Percentiles rank a stretch among this genome's conserved stretches.
Conservation (phyloP, 1,139 yeast species). For the Yamadazyma dushanensis region DNA sequence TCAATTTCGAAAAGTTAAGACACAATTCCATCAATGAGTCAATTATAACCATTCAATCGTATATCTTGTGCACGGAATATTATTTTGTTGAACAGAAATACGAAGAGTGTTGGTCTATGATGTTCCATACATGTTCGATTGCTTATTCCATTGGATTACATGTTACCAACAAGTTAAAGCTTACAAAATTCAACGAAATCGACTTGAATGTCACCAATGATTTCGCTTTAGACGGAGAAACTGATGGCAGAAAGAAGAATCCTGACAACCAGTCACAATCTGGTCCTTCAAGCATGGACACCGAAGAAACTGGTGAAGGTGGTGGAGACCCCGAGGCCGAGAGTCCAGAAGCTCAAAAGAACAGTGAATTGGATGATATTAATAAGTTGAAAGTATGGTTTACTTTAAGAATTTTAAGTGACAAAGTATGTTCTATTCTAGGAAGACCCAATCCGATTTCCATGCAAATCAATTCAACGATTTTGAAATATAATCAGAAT, state of each 20-base stretch:
- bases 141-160: constrained; percentile 55
- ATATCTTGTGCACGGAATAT: constrained; percentile 53
- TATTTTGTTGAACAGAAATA: constrained; percentile 48
- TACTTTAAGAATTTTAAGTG: constrained; percentile 46
- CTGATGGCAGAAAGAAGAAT: constrained; percentile 2
- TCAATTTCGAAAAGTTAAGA: constrained; percentile 43
- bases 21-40: constrained; percentile 49
- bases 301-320: not conserved
- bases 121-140: constrained; percentile 48
- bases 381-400: constrained; percentile 49
- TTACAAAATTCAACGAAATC: constrained; percentile 17
- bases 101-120: constrained; percentile 51
- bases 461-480: constrained; percentile 44
- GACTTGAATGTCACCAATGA: constrained; percentile 15
- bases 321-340: constrained; percentile 2
- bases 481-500: constrained; percentile 24
- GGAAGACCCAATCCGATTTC: constrained; percentile 61
- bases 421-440: constrained; percentile 51
- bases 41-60: constrained; percentile 46
- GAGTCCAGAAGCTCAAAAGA: constrained; percentile 8
- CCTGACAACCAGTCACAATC: not conserved
- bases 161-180: constrained; percentile 36
- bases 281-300: no score
- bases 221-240: constrained; percentile 4
- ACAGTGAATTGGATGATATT: constrained; percentile 32